These are phyloP conservation scores for Pythium myriotylum DNA, from an alignment of 352 stramenopile species.

Conservation along the genomic window DNA sequence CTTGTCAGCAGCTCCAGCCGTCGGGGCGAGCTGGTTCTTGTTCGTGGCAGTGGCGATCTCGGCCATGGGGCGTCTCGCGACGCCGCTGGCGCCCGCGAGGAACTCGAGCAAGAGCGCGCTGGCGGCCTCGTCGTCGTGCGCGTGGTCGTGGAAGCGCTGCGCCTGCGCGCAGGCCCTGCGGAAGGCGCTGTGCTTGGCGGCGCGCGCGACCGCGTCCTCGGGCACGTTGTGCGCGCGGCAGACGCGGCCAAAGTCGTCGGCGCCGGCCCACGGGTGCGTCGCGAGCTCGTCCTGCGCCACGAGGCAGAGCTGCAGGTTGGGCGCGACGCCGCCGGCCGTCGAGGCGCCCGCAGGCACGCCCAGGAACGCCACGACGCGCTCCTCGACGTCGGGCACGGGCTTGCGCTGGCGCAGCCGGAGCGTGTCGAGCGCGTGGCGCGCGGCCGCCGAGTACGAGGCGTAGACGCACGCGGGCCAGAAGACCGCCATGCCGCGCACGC, in stretches of 20 bases:
- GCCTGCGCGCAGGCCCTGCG: slow-evolving; percentile 54
- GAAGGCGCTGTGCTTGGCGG: slow-evolving; percentile 52
- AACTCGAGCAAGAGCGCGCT: slow-evolving; percentile 27
- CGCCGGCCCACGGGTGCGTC: slow-evolving; percentile 20
- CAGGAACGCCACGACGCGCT: slow-evolving; percentile 84
- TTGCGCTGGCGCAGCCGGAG: slow-evolving; percentile 42
- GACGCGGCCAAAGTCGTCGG: slow-evolving; percentile 41
- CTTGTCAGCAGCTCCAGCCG: neutral
- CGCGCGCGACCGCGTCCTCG: slow-evolving; percentile 40
- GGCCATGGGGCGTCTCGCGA: neutral
- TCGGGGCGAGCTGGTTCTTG: no score
- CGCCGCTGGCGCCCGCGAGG: slow-evolving; percentile 5
- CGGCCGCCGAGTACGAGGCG: slow-evolving; percentile 49
- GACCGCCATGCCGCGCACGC: slow-evolving; percentile 51
- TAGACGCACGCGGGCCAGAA: slow-evolving; percentile 82
- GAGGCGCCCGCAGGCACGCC: slow-evolving; percentile 50
- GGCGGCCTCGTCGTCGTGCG: slow-evolving; percentile 33
- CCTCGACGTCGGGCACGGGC: slow-evolving; percentile 59
- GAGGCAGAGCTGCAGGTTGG: slow-evolving; percentile 58
- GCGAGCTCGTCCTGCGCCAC: slow-evolving; percentile 43
- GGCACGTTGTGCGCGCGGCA: slow-evolving; percentile 37
- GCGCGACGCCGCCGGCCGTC: slow-evolving; percentile 31
- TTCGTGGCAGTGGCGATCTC: no score
- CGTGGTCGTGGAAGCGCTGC: slow-evolving; percentile 31
- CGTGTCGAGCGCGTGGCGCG: slow-evolving; percentile 52